Evolutionary conservation across 176 grass and related monocot genomes (phyloP), one percentile per base, ranked within the genome.

Genomic region (Tillandsia fasciculata): DNA sequence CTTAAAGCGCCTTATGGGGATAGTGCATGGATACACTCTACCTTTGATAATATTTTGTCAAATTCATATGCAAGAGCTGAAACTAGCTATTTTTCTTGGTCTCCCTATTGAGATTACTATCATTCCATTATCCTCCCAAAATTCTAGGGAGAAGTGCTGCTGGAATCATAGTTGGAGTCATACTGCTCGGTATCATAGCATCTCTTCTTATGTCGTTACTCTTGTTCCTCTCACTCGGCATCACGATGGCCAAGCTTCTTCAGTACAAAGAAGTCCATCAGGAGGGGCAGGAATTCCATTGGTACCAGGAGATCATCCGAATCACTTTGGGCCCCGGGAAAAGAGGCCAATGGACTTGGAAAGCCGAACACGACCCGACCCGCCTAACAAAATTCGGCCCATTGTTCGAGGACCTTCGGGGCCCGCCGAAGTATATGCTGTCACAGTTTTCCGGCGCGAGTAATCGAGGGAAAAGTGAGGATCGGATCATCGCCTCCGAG

Each of bases 261-360:
- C 86, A 82, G 82, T 97, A 90, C 89, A 85, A 77, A 83, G 89
- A 96, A 77, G 79, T 90, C 56, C 79, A 83, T 74, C 88, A 26
- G 67, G 88, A 91, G 70, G 88, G 69, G 15, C 69, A 73, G 66
- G 85, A 85, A 66, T 64, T 68, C 70, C 88, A 71, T 29, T 92
- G 92, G 86, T 92, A 79, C 70, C 93, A 92, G 77, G 89, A 92
- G 69, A 26, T 97, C 15, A 8, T 83, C 52, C 69, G 81, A 49
- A 70, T 76, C 58, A 81, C 77, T 47, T 83, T 97, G 1, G 93
- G 93, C 22, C 79, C 86, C 48, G 89, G 86, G 52, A 90, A 85
- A 81, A 85, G 79, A 70, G 89, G 93, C 10, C 89, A 87, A 58
- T 97, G 93, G 93, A 83, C 86, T 69, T 91, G 85, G 85, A 96